A percentile compares a stretch with the other conserved stretches of the same genome.
These are phyloP conservation scores for Neofusicoccum cordaticola DNA, from an alignment of 2,329 filamentous ascomycete species.

Conservation along the genomic window DNA sequence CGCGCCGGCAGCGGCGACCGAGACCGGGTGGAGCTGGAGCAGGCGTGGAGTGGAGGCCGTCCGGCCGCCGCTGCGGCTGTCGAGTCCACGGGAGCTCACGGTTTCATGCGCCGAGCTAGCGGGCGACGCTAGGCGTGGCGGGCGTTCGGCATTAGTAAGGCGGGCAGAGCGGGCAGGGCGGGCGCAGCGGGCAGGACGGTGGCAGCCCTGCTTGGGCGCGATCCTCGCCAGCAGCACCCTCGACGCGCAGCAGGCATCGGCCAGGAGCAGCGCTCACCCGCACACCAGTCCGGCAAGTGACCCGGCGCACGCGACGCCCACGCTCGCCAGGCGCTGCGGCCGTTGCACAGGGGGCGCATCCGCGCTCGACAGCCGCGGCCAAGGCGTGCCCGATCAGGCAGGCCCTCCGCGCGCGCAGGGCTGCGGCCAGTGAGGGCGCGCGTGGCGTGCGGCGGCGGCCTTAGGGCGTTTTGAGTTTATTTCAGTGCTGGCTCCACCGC, in stretches of 20 bases:
- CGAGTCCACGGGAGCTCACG: neutral
- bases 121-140: conserved; percentile 1
- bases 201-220: neutral
- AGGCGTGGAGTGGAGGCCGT: neutral
- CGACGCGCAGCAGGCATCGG: conserved; percentile 4
- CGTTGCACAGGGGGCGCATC: conserved; percentile 14
- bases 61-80: neutral
- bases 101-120: conserved; percentile 12
- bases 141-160: conserved; percentile 13
- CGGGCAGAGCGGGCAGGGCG: neutral
- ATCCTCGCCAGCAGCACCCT: neutral
- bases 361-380: conserved; percentile 5
- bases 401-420: conserved; percentile 9
- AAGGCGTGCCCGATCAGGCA: conserved; percentile 9
- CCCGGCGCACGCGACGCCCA: conserved; percentile 15
- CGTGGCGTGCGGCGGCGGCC: conserved; percentile 18
- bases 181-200: neutral
- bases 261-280: conserved; percentile 5
- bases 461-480: conserved; percentile 23
- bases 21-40: neutral
- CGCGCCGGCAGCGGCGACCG: neutral
- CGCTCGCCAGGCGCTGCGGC: conserved; percentile 7
- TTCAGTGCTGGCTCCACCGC: conserved; percentile 17
- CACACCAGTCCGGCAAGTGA: conserved; percentile 11
- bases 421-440: conserved; percentile 5